phyloP scores from a whole-genome alignment of 1,139 yeast genomes.

The Entelexis paramagnoliae region DNA sequence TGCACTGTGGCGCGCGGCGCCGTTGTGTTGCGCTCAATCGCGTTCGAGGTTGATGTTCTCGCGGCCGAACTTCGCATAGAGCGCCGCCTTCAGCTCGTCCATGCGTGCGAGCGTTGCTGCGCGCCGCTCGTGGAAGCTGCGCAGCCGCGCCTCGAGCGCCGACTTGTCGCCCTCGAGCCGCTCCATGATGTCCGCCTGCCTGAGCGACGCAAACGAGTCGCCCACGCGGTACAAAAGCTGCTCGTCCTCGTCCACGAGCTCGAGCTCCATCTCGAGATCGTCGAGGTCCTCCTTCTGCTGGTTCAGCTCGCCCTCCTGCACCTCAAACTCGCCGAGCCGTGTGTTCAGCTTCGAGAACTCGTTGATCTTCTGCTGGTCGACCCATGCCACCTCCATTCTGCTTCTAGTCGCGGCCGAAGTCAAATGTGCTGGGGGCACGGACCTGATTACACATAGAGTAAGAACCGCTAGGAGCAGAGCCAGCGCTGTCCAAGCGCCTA shows the following conservation, averaged over 20 bases:
- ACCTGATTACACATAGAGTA: constrained; percentile 5
- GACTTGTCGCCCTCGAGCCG: constrained; percentile 54
- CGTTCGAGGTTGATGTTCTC: constrained; percentile 65
- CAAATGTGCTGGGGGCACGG: no score
- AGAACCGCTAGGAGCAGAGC: background rate
- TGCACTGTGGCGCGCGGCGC: background rate
- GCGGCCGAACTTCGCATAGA: constrained; percentile 83
- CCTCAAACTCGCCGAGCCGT: constrained; percentile 50
- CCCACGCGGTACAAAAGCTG: constrained; percentile 49
- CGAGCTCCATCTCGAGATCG: constrained; percentile 76
- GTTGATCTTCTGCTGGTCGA: constrained; percentile 82
- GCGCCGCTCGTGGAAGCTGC: constrained; percentile 39
- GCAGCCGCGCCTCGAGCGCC: constrained; percentile 42
- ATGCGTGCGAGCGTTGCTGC: constrained; percentile 47
- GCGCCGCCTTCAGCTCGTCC: constrained; percentile 50
- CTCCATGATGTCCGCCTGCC: constrained; percentile 54
- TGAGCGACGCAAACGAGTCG: constrained; percentile 61
- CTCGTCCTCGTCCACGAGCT: constrained; percentile 72
- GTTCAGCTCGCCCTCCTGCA: constrained; percentile 41
- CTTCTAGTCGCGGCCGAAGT: no score
- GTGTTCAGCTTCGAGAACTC: constrained; percentile 73
- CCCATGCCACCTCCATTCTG: constrained; percentile 65
- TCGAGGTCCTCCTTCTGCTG: constrained; percentile 81
- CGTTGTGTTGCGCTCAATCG: background rate
- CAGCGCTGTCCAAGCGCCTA: no score